Evolutionary conservation across 768 basidiomycete genomes (phyloP).

Genomic region (Rhizopogon sp.): DNA sequence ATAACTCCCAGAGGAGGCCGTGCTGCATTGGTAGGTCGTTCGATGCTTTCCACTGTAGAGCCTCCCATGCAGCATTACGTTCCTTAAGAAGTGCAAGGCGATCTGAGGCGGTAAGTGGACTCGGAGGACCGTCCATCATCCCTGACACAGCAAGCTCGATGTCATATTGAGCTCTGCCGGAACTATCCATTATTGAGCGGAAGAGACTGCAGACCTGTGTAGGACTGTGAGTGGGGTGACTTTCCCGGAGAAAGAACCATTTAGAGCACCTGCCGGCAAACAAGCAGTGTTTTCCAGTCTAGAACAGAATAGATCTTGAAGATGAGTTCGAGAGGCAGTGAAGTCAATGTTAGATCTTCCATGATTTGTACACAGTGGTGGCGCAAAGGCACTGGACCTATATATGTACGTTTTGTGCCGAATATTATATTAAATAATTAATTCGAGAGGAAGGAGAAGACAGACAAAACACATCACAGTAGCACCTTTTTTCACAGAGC

Average conservation of each 20-base stretch:
- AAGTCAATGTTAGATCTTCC: slow-evolving; percentile 7
- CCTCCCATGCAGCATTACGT: slow-evolving; percentile 35
- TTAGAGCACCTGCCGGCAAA: slow-evolving; percentile 22
- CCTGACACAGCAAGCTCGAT: slow-evolving; percentile 43
- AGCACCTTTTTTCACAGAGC: too few relatives aligned
- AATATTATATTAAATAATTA: too few relatives aligned
- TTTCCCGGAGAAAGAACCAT: neutral
- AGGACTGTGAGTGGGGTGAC: neutral
- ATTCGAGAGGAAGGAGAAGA: too few relatives aligned
- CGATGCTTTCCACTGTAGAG: slow-evolving; percentile 30
- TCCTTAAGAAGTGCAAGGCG: slow-evolving; percentile 35
- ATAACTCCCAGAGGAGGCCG: slow-evolving; percentile 53
- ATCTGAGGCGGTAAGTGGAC: slow-evolving; percentile 21
- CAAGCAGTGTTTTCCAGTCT: slow-evolving; percentile 18
- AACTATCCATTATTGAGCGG: slow-evolving; percentile 19
- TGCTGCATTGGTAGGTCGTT: slow-evolving; percentile 32
- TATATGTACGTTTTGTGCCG: too few relatives aligned
- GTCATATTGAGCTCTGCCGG: slow-evolving; percentile 32
- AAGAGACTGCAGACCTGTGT: slow-evolving; percentile 31
- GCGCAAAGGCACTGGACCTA: too few relatives aligned
- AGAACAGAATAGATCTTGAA: slow-evolving; percentile 16
- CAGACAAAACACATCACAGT: too few relatives aligned
- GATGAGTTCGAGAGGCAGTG: slow-evolving; percentile 21
- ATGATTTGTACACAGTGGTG: too few relatives aligned
- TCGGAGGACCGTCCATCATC: slow-evolving; percentile 33